Conservation (phyloP, 495 filamentous ascomycete species). For the Trichoderma reesei region DNA sequence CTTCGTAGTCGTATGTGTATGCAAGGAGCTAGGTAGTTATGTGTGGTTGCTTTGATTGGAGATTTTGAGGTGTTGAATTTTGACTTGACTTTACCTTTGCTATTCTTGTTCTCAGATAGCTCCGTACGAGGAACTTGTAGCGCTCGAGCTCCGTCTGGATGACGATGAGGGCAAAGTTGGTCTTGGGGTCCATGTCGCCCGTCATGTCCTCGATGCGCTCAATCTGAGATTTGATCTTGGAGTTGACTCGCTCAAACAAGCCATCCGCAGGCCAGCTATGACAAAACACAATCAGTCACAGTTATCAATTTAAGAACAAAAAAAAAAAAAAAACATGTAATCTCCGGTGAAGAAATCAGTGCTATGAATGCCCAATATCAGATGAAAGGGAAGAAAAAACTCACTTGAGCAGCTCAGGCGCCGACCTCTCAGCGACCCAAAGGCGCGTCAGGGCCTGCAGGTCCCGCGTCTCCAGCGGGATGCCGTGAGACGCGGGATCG, state of each 20-base stretch:
- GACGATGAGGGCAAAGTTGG: conserved; percentile 86
- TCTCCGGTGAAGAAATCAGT: background rate
- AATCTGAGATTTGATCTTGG: conserved; percentile 58
- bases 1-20: no score
- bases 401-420: conserved; percentile 65
- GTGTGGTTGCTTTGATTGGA: no score
- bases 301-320: conserved; percentile 15
- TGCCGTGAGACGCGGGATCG: conserved; percentile 46
- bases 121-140: conserved; percentile 81
- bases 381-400: no score
- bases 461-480: conserved; percentile 57
- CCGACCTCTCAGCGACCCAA: conserved; percentile 84
- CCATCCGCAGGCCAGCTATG: conserved; percentile 40
- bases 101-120: conserved; percentile 74
- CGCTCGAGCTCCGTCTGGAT: conserved; percentile 94
- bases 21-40: no score
- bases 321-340: background rate
- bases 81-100: conserved; percentile 55
- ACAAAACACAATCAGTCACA: background rate
- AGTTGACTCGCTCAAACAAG: conserved; percentile 63
- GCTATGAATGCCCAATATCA: background rate
- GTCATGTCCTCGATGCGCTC: conserved; percentile 67
- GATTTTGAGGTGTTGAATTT: no score
- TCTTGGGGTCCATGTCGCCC: conserved; percentile 69
- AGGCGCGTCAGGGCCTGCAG: conserved; percentile 81